A percentile compares a stretch with the other conserved stretches of the same genome.
These are phyloP conservation scores for Colletotrichum eleusines DNA, from an alignment of 2,329 filamentous ascomycete genomes.

Conservation along the genomic window DNA sequence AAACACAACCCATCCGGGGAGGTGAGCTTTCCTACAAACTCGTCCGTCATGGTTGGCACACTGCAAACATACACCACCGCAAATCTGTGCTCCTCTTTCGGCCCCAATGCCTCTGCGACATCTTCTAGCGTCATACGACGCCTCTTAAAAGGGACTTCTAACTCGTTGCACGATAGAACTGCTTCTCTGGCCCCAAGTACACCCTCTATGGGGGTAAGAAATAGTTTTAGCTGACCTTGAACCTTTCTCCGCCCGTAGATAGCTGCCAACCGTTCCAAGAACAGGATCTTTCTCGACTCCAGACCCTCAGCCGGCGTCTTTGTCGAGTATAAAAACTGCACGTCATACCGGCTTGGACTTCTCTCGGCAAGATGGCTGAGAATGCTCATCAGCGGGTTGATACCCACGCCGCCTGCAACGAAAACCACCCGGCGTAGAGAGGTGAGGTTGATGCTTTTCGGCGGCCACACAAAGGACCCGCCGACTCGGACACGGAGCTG, in stretches of 20 bases:
- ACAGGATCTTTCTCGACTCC: slow-evolving; percentile 58
- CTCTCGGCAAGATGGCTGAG: slow-evolving; percentile 68
- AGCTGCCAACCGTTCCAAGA: slow-evolving; percentile 60
- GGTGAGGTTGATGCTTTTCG: slow-evolving; percentile 54
- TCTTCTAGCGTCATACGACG: slow-evolving; percentile 60
- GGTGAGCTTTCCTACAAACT: slow-evolving; percentile 65
- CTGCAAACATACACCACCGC: slow-evolving; percentile 77
- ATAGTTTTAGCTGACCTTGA: slow-evolving; percentile 59
- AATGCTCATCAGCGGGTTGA: slow-evolving; percentile 86
- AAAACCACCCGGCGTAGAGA: slow-evolving; percentile 74
- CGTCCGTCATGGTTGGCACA: slow-evolving; percentile 76
- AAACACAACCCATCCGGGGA: slow-evolving; percentile 46
- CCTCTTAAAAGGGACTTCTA: slow-evolving; percentile 48
- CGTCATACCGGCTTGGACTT: slow-evolving; percentile 48
- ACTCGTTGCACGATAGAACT: slow-evolving; percentile 32
- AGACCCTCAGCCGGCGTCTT: slow-evolving; percentile 48
- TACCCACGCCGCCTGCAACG: slow-evolving; percentile 84
- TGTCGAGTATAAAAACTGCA: slow-evolving; percentile 74
- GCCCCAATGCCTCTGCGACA: slow-evolving; percentile 54
- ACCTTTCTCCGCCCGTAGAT: slow-evolving; percentile 56
- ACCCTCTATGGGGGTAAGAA: slow-evolving; percentile 55
- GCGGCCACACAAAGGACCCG: slow-evolving; percentile 84
- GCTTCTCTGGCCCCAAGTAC: not conserved
- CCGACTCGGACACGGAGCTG: slow-evolving; percentile 78
- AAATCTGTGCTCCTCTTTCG: slow-evolving; percentile 48